Evolutionary conservation across 768 basidiomycete species (phyloP).

Genomic region (Psilocybe sp.): DNA sequence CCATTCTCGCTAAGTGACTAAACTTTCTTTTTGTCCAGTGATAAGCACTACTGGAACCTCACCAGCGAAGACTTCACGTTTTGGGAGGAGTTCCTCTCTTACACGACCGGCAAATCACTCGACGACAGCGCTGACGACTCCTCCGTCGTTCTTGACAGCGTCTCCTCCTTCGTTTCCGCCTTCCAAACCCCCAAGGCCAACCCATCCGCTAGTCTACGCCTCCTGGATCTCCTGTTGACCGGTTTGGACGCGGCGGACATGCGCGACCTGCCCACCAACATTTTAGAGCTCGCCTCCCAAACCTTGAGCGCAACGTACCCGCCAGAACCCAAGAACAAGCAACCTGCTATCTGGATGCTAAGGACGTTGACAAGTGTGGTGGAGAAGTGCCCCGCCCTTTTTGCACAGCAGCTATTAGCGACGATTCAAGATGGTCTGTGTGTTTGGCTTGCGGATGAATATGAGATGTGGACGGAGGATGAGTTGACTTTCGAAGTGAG

Average conservation of each 20-base stretch:
- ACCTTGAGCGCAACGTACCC: conserved; percentile 65
- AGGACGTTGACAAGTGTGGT: conserved; percentile 52
- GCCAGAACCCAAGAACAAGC: conserved; percentile 51
- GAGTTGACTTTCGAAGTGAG: conserved; percentile 62
- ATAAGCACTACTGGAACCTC: conserved; percentile 48
- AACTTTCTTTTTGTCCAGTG: conserved; percentile 20
- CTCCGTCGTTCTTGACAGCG: conserved; percentile 48
- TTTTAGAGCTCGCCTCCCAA: conserved; percentile 61
- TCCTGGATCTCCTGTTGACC: conserved; percentile 61
- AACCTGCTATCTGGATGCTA: conserved; percentile 60
- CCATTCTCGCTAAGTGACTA: background rate
- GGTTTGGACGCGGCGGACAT: conserved; percentile 49
- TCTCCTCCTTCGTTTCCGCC: conserved; percentile 47
- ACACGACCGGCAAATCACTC: conserved; percentile 51
- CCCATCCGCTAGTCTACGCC: conserved; percentile 42
- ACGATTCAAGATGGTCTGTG: conserved; percentile 50
- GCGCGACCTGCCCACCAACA: conserved; percentile 47
- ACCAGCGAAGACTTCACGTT: conserved; percentile 47
- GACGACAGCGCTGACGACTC: conserved; percentile 56
- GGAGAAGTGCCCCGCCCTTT: conserved; percentile 51
- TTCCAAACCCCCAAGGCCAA: conserved; percentile 22
- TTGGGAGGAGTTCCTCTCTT: conserved; percentile 61
- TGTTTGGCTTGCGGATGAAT: conserved; percentile 66
- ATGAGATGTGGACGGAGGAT: conserved; percentile 41
- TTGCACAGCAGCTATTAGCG: conserved; percentile 44